phyloP scores from a whole-genome alignment of 805 yeast genomes.

The Kurtzmaniella fragi region DNA sequence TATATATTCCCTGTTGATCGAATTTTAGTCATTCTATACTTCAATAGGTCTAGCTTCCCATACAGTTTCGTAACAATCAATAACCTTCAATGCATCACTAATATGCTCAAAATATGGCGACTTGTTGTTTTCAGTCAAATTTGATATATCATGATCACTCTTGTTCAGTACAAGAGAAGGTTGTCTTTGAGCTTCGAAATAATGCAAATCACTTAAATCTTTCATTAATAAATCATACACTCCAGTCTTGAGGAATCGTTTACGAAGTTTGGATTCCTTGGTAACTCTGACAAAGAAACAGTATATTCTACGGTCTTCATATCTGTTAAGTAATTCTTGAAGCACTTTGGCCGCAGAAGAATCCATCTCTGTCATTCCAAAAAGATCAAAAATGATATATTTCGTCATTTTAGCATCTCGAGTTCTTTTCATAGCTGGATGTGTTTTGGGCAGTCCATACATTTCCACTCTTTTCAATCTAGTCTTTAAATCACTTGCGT shows the following conservation, averaged over 20 bases:
- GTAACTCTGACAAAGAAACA: slow-evolving; percentile 33
- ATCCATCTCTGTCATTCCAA: slow-evolving; percentile 39
- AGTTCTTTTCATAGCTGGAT: slow-evolving; percentile 35
- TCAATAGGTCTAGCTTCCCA: too few species aligned
- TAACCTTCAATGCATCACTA: slow-evolving; percentile 33
- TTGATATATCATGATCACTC: slow-evolving; percentile 8
- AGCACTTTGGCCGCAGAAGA: slow-evolving; percentile 39
- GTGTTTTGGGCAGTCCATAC: slow-evolving; percentile 40
- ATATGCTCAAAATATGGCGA: slow-evolving; percentile 34
- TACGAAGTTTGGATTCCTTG: slow-evolving; percentile 19
- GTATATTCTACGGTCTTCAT: slow-evolving; percentile 25
- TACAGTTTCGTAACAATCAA: slow-evolving; percentile 27
- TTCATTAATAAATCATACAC: slow-evolving; percentile 19
- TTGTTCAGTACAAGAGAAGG: neutral
- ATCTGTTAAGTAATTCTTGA: slow-evolving; percentile 21
- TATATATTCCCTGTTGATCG: too few species aligned
- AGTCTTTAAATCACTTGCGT: slow-evolving; percentile 33
- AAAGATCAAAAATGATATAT: slow-evolving; percentile 35
- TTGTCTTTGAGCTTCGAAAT: slow-evolving; percentile 16
- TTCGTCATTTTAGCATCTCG: slow-evolving; percentile 35
- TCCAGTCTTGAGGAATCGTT: slow-evolving; percentile 26
- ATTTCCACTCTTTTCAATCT: slow-evolving; percentile 36
- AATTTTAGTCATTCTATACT: too few species aligned
- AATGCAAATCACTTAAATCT: slow-evolving; percentile 20
- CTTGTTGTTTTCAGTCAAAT: slow-evolving; percentile 19